phyloP scores from a whole-genome alignment of 257 asterid species.

The Nicotiana tabacum region DNA sequence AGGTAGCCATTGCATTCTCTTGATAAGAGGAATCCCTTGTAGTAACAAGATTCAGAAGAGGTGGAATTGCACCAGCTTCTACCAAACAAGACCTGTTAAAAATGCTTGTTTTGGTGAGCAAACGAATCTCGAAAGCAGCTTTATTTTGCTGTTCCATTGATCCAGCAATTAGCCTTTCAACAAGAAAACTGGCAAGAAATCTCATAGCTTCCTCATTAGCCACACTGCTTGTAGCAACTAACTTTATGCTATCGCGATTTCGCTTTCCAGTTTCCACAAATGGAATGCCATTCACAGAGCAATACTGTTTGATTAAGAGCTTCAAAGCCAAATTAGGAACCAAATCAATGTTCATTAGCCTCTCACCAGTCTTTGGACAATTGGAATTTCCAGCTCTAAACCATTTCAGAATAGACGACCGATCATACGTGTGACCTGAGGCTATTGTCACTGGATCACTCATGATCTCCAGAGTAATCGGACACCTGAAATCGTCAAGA shows the following conservation, averaged over 20 bases:
- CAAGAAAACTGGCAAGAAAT: constrained; percentile 50
- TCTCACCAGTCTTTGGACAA: constrained; percentile 79
- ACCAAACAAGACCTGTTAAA: constrained; percentile 74
- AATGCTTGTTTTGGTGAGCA: constrained; percentile 71
- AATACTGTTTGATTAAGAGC: constrained; percentile 42
- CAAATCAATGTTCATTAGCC: constrained; percentile 30
- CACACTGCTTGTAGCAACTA: constrained; percentile 27
- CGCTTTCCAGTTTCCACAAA: constrained; percentile 31
- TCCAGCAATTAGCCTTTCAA: constrained; percentile 37
- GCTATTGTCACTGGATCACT: constrained; percentile 69
- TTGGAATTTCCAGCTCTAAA: constrained; percentile 63
- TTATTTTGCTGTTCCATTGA: constrained; percentile 34
- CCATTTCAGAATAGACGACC: constrained; percentile 70
- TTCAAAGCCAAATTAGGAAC: constrained; percentile 63
- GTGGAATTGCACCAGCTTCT: constrained; percentile 50
- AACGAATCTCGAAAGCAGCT: constrained; percentile 60
- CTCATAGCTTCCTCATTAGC: constrained; percentile 46
- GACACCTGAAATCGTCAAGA: constrained; percentile 74
- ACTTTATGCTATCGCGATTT: constrained; percentile 6
- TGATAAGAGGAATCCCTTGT: constrained; percentile 34
- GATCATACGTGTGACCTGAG: constrained; percentile 81
- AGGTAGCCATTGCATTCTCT: constrained; percentile 53
- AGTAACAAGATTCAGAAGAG: constrained; percentile 39
- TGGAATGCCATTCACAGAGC: constrained; percentile 27
- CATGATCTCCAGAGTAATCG: constrained; percentile 78